A percentile compares a stretch with the other conserved stretches of the same genome.
phyloP scores from a whole-genome alignment of 2,329 filamentous ascomycete genomes.

The Paracoccidioides lutzii region DNA sequence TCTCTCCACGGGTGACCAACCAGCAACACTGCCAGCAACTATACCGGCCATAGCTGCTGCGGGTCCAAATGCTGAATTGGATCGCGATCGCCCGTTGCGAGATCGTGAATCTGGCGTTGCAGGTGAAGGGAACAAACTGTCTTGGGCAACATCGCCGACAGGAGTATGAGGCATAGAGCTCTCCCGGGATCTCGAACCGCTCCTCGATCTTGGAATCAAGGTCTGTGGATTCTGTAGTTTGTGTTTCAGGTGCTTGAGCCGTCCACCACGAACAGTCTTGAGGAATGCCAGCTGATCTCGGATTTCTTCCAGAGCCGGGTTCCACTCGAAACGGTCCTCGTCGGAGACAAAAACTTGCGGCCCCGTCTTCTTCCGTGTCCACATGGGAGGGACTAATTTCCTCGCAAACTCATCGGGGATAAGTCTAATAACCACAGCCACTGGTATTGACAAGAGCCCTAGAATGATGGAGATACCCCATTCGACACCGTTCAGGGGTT shows the following conservation, averaged over 20 bases:
- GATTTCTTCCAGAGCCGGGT: conserved; percentile 49
- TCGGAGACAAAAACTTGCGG: conserved; percentile 35
- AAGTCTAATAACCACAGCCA: conserved; percentile 49
- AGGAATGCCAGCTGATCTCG: conserved; percentile 51
- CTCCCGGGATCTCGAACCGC: conserved; percentile 27
- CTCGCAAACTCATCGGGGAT: conserved; percentile 45
- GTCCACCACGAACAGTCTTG: conserved; percentile 50
- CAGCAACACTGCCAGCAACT: conserved; percentile 51
- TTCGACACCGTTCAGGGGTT: conserved; percentile 47
- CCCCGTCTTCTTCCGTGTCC: conserved; percentile 23
- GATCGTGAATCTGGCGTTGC: conserved; percentile 43
- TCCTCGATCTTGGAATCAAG: conserved; percentile 32
- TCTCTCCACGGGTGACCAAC: conserved; percentile 50
- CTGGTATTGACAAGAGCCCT: conserved; percentile 52
- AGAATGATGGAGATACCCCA: conserved; percentile 61
- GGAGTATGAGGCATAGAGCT: conserved; percentile 43
- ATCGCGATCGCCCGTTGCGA: conserved; percentile 41
- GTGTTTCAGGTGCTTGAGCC: conserved; percentile 47
- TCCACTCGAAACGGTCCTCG: conserved; percentile 42
- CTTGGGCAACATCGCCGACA: conserved; percentile 19
- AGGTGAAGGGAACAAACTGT: conserved; percentile 14
- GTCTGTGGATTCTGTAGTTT: conserved; percentile 46
- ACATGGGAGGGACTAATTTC: conserved; percentile 29
- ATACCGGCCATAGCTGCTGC: conserved; percentile 54
- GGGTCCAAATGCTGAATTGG: conserved; percentile 46